Base-by-base conservation (phyloP, 2,329 filamentous ascomycete species). In the Pseudofabraea citricarpa region DNA sequence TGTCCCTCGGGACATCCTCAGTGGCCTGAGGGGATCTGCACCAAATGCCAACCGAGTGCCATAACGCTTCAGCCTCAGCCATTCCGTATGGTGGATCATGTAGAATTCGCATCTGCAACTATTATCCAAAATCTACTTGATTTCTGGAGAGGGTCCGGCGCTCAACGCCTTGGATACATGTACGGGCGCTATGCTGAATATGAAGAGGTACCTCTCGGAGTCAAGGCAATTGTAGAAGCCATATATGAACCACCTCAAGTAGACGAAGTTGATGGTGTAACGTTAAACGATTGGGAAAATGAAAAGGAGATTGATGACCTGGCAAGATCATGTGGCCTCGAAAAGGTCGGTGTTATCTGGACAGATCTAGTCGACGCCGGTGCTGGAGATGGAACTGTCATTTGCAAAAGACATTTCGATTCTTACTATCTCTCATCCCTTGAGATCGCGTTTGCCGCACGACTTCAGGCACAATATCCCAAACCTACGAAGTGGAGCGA, bases 61-160 rank as follows among this genome's bases (percentile, higher is more conserved):
- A 98, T 98, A 60, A 95, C 89, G 9, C 71, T 98, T 41, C 90
- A 97, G 61, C 89, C 90, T 5, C 93, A 98, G 64, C 76, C 85
- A 16, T 98, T 91, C 64, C 88, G 93, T 40, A 96, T 93, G 87
- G 90, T 98, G 3, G 93, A 98, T 58, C 93, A 98, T 63, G 93
- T 98, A 50, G 94, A 98, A 65, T 97, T 98, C 61, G 83, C 91
- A 2, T 84, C 87, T 1, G 83, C 89, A 3, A 75, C 81, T 42
- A 79, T 97, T 24, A 87, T 97, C 56, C 87, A 98, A 61, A 81
- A 79, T n/a, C 81, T 97, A 44, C 81, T 98, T 52, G 83, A 96
- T 58, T 87, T 91, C 46, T 98, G 93, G 91, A 79, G 94, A 55
- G 83, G 80, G 52, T 90, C 87, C 2, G 91, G 90, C 4, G 69